Percentiles rank a stretch among this genome's conserved stretches.
phyloP scores from a whole-genome alignment of 345 rosid genomes.

The Gossypium rotundifolium region DNA sequence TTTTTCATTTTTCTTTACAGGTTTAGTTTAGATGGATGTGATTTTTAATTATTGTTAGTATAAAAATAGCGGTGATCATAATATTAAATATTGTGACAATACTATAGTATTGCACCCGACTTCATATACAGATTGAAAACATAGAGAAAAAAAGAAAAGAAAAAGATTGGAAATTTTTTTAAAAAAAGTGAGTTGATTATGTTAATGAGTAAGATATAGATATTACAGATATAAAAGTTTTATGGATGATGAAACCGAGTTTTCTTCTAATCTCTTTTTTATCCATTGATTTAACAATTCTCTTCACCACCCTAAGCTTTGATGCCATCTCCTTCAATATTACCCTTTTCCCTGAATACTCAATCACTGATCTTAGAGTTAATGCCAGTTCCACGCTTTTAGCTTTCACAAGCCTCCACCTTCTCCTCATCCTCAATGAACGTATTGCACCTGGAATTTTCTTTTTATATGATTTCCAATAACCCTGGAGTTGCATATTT shows the following conservation, averaged over 20 bases:
- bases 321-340: background rate
- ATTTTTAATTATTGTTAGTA: fast-evolving
- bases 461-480: background rate
- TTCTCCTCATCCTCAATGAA: background rate
- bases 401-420: background rate
- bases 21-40: fast-evolving
- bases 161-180: too few relatives aligned
- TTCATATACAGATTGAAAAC: too few relatives aligned
- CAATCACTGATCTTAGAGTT: background rate
- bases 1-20: too few relatives aligned
- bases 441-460: background rate
- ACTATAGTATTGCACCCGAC: fast-evolving
- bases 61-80: fast-evolving
- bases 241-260: background rate
- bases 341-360: background rate
- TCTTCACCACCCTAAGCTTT: background rate
- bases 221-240: background rate
- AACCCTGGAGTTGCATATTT: background rate
- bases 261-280: background rate
- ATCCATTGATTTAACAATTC: background rate
- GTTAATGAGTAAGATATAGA: too few relatives aligned
- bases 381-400: background rate
- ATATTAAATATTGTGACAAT: fast-evolving
- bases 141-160: too few relatives aligned
- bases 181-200: too few relatives aligned